Evolutionary conservation across 345 rosid species (phyloP).

Genomic region (Aegle marmelos): DNA sequence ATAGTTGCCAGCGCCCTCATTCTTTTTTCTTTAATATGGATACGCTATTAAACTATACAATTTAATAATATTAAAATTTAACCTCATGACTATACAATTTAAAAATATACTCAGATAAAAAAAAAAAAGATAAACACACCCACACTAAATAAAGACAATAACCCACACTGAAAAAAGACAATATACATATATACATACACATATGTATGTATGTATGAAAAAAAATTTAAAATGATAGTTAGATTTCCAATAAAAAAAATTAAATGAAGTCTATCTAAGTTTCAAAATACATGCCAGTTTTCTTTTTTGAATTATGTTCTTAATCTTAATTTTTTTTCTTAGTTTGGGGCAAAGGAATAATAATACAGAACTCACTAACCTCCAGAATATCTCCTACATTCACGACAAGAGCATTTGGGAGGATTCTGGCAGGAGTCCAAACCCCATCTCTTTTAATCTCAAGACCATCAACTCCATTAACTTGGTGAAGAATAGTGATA

Average conservation of each 20-base stretch:
- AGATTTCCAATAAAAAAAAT: background rate
- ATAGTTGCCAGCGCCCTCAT: too few relatives aligned
- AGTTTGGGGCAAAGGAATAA: background rate
- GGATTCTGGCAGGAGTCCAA: constrained; percentile 11
- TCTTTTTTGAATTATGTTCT: background rate
- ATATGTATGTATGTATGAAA: too few relatives aligned
- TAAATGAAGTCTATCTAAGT: too few relatives aligned
- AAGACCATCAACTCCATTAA: constrained; percentile 19
- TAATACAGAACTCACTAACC: background rate
- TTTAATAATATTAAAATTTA: too few relatives aligned
- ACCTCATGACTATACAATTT: too few relatives aligned
- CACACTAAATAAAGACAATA: too few relatives aligned
- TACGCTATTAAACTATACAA: fast-evolving
- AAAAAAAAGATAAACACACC: too few relatives aligned
- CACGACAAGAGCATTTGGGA: constrained; percentile 7
- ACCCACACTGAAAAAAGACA: too few relatives aligned
- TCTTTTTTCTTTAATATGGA: too few relatives aligned
- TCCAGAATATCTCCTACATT: constrained; percentile 15
- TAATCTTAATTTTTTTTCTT: background rate
- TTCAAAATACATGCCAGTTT: background rate
- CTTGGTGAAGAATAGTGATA: constrained; percentile 18
- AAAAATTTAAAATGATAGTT: background rate
- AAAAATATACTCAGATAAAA: too few relatives aligned
- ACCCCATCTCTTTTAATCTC: constrained; percentile 16
- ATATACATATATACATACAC: too few relatives aligned